These are phyloP conservation scores for Hansenula anomala DNA, from an alignment of 1,139 yeast species.

Conservation along the genomic window DNA sequence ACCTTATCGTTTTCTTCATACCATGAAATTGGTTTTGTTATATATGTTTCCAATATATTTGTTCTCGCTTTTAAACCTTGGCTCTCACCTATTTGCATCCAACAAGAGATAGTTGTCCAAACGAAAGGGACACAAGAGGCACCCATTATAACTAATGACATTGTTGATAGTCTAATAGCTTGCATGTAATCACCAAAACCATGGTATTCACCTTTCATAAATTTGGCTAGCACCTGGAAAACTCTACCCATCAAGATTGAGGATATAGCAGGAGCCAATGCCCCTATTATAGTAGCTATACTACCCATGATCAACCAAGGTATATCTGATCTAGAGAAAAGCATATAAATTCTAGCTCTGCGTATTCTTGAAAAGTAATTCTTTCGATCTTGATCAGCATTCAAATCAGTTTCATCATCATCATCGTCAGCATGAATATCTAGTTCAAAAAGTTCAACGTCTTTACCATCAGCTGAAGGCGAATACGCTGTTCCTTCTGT, in stretches of 20 bases:
- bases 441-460: constrained; percentile 7
- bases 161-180: constrained; percentile 43
- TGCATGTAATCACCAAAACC: constrained; percentile 32
- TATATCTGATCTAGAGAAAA: constrained; percentile 11
- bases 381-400: background rate
- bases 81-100: constrained; percentile 72
- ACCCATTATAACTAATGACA: constrained; percentile 55
- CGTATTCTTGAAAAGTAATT: constrained; percentile 6
- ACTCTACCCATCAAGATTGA: constrained; percentile 65
- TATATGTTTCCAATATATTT: constrained; percentile 33
- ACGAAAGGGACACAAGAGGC: constrained; percentile 43
- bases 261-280: constrained; percentile 56
- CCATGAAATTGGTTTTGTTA: constrained; percentile 45
- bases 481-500: background rate
- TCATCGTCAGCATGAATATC: constrained; percentile 8
- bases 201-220: constrained; percentile 28
- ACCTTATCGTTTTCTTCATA: constrained; percentile 51
- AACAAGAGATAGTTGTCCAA: constrained; percentile 53
- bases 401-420: background rate
- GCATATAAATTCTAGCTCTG: constrained; percentile 17
- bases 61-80: constrained; percentile 59
- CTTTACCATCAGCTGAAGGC: background rate
- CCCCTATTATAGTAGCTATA: constrained; percentile 32
- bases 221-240: constrained; percentile 45
- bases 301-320: constrained; percentile 8